Conservation (phyloP, 164 flowering plant genomes). For the Vitis cinerea region DNA sequence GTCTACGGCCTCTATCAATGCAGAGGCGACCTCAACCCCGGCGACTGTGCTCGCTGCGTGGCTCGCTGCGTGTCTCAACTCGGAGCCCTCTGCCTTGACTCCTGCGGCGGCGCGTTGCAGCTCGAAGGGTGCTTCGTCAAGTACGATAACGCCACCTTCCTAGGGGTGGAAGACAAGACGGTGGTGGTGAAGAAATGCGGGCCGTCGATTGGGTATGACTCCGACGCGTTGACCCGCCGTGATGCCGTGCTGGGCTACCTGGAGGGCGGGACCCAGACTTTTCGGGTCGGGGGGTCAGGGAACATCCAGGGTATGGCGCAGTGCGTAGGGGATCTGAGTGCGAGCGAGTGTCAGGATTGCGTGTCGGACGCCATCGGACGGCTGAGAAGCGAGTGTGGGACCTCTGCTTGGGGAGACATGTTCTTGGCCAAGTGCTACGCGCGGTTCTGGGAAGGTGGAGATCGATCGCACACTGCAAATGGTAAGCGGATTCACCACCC, state of each 20-base stretch:
- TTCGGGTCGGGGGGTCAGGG: conserved; percentile 46
- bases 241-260: conserved; percentile 46
- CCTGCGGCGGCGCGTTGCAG: conserved; percentile 59
- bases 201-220: conserved; percentile 28
- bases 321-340: conserved; percentile 58
- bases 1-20: conserved; percentile 63
- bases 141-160: conserved; percentile 50
- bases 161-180: conserved; percentile 61
- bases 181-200: conserved; percentile 49
- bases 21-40: conserved; percentile 50
- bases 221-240: conserved; percentile 29
- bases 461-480: conserved; percentile 20
- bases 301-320: conserved; percentile 44
- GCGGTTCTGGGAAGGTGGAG: conserved; percentile 45
- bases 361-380: conserved; percentile 46
- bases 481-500: conserved; percentile 38
- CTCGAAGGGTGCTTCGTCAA: conserved; percentile 61
- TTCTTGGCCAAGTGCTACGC: conserved; percentile 64
- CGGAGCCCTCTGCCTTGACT: conserved; percentile 38
- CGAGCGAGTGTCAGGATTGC: conserved; percentile 62
- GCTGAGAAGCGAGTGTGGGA: conserved; percentile 45
- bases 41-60: conserved; percentile 49
- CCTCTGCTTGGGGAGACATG: conserved; percentile 50
- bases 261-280: conserved; percentile 26
- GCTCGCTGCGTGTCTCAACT: conserved; percentile 44